These are phyloP conservation scores for Wallemia hederae DNA, from an alignment of 1,284 basidiomycete species.

Conservation along the genomic window DNA sequence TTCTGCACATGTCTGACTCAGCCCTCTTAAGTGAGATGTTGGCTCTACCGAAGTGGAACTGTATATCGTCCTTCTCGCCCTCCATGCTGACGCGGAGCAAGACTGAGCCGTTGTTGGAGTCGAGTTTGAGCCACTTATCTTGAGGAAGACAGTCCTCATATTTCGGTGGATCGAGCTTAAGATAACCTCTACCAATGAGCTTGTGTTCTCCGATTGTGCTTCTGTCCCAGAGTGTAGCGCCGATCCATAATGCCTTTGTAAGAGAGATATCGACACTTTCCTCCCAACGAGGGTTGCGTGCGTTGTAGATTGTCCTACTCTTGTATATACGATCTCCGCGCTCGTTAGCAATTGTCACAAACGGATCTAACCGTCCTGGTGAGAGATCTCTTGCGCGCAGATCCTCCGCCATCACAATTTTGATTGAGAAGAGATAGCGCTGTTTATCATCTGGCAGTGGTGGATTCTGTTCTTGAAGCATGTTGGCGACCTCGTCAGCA, in stretches of 20 bases:
- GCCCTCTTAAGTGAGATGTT: conserved; percentile 82
- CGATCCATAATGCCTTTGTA: conserved; percentile 54
- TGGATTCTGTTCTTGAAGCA: conserved; percentile 21
- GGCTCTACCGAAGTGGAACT: conserved; percentile 87
- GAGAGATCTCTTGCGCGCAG: conserved; percentile 40
- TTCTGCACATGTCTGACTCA: conserved; percentile 82
- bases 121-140: conserved; percentile 77
- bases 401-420: conserved; percentile 66
- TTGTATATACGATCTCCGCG: conserved; percentile 68
- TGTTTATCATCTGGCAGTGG: conserved; percentile 10
- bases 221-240: conserved; percentile 76
- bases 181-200: conserved; percentile 64
- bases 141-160: conserved; percentile 72
- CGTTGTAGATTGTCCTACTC: conserved; percentile 85
- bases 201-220: conserved; percentile 68
- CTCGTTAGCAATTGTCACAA: conserved; percentile 80
- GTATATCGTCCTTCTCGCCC: conserved; percentile 88
- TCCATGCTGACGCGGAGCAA: conserved; percentile 86
- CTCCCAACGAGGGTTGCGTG: conserved; percentile 69
- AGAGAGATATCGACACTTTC: conserved; percentile 88
- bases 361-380: conserved; percentile 47
- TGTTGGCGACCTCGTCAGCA: conserved; percentile 55
- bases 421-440: conserved; percentile 70
- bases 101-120: conserved; percentile 46
- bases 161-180: conserved; percentile 64